Evolutionary conservation across 768 basidiomycete species (phyloP).

Genomic region (Mycena amicta): DNA sequence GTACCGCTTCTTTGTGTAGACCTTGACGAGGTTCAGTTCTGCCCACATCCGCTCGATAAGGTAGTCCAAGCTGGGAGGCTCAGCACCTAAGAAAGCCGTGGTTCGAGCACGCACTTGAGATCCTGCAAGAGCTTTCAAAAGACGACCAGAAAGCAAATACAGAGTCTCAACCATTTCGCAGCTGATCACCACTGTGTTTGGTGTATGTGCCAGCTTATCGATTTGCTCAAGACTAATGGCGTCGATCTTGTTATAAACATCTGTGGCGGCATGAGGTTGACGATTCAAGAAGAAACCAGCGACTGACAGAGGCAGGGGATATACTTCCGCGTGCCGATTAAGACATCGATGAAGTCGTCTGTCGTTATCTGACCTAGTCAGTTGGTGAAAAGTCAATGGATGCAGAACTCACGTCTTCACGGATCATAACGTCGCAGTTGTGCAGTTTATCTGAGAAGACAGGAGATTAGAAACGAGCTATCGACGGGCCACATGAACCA

Average conservation of each 20-base stretch:
- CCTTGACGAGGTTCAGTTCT: constrained; percentile 78
- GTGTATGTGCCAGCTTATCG: constrained; percentile 79
- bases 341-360: constrained; percentile 98
- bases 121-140: no score
- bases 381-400: neutral
- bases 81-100: constrained; percentile 1
- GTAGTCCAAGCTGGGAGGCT: constrained; percentile 54
- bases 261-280: constrained; percentile 36
- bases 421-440: constrained; percentile 97
- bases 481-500: no score
- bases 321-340: constrained; percentile 96
- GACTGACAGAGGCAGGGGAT: constrained; percentile 85
- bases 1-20: constrained; percentile 92
- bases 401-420: constrained; percentile 78
- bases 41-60: constrained; percentile 81
- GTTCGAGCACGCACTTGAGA: constrained; percentile 63
- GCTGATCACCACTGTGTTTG: constrained; percentile 90
- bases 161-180: constrained; percentile 67
- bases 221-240: constrained; percentile 82
- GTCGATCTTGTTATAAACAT: constrained; percentile 98
- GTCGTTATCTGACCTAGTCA: constrained; percentile 69
- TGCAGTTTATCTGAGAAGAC: constrained; percentile 74
- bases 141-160: no score
- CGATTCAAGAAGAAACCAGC: neutral
- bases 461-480: no score